A percentile compares a stretch with the other conserved stretches of the same genome.
phyloP scores from a whole-genome alignment of 1,284 basidiomycete species.

The Acaromyces ingoldii region DNA sequence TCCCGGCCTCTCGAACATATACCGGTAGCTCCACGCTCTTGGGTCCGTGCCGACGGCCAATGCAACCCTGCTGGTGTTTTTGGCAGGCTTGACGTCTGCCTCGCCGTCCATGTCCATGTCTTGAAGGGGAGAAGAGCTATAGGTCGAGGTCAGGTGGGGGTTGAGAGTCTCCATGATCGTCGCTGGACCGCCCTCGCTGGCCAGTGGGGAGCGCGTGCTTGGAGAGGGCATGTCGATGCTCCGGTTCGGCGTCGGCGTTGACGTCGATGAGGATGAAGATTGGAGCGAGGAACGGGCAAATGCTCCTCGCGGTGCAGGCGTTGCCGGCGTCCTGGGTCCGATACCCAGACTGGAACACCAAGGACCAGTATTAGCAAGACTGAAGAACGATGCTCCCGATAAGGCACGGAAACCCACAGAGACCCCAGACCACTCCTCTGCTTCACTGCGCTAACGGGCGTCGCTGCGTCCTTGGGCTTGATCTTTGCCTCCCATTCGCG shows the following conservation, averaged over 20 bases:
- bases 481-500: conserved; percentile 13
- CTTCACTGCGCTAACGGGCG: conserved; percentile 14
- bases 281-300: not conserved
- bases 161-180: conserved; percentile 36
- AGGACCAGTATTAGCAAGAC: too few species aligned
- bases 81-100: not conserved
- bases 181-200: not conserved
- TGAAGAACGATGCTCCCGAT: conserved; percentile 6
- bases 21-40: conserved; percentile 45
- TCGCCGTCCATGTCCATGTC: not conserved
- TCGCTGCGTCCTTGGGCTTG: conserved; percentile 1
- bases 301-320: not conserved
- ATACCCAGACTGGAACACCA: conserved; percentile 18
- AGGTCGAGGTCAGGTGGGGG: conserved; percentile 17
- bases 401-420: not conserved
- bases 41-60: conserved; percentile 44
- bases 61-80: conserved; percentile 21
- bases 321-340: conserved; percentile 3
- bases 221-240: not conserved
- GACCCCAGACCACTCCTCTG: conserved; percentile 6
- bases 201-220: not conserved
- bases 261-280: conserved; percentile 18
- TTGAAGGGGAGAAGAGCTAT: not conserved
- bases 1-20: conserved; percentile 42
- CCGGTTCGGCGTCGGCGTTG: conserved; percentile 10